Percentiles rank a stretch among this genome's conserved stretches.
phyloP scores from a whole-genome alignment of 441 rosid genomes.

The Euphorbia corollata region DNA sequence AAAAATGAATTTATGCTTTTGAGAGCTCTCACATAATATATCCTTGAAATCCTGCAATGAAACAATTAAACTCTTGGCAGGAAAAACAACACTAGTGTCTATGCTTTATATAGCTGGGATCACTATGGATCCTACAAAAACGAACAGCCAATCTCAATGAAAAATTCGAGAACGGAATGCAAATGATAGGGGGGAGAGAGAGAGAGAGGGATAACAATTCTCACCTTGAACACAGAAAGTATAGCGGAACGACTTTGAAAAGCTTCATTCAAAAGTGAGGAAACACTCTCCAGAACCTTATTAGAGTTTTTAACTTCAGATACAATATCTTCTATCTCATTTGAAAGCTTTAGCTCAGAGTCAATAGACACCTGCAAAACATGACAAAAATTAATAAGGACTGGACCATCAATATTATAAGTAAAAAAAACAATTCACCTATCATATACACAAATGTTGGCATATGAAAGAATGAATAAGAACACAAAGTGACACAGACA shows the following conservation, averaged over 20 bases:
- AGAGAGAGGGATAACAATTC: conserved; percentile 25
- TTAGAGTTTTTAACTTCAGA: conserved; percentile 45
- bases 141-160: neutral
- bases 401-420: conserved; percentile 12
- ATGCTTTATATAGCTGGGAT: neutral
- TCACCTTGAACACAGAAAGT: conserved; percentile 45
- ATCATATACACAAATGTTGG: neutral
- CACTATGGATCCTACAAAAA: conserved; percentile 1
- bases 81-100: conserved; percentile 8
- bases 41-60: conserved; percentile 51
- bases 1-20: conserved; percentile 41
- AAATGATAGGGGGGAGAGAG: neutral
- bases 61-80: conserved; percentile 13
- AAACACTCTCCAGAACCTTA: conserved; percentile 38
- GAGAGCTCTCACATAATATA: conserved; percentile 35
- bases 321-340: conserved; percentile 50
- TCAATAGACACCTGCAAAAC: conserved; percentile 33
- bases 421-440: conserved; percentile 8
- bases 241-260: conserved; percentile 44
- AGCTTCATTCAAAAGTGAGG: conserved; percentile 51
- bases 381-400: conserved; percentile 17
- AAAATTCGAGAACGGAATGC: neutral
- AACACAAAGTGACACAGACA: conserved; percentile 33
- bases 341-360: conserved; percentile 35
- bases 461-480: conserved; percentile 15